Conservation (phyloP, 495 filamentous ascomycete species). For the Pseudomonodictys pantanalensis region DNA sequence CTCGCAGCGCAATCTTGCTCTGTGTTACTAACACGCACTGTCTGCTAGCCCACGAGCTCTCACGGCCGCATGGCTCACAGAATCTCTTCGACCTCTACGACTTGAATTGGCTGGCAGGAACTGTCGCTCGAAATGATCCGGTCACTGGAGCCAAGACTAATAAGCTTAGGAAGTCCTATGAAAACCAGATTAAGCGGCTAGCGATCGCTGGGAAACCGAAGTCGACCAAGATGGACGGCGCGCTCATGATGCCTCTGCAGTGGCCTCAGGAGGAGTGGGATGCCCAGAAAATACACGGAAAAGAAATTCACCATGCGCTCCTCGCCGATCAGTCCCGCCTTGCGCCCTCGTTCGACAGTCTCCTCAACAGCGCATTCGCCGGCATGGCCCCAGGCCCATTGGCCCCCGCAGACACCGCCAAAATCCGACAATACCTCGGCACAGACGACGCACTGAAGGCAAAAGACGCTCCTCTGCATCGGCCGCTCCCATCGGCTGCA, state of each 20-base stretch:
- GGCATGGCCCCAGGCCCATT: conserved; percentile 56
- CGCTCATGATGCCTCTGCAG: conserved; percentile 27
- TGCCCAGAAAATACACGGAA: conserved; percentile 60
- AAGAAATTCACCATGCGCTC: conserved; percentile 48
- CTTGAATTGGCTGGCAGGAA: conserved; percentile 58
- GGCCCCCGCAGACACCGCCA: conserved; percentile 31
- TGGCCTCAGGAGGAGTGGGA: conserved; percentile 69
- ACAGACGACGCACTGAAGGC: conserved; percentile 34
- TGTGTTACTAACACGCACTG: conserved; percentile 33
- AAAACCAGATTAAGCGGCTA: conserved; percentile 63
- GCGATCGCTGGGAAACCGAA: conserved; percentile 64
- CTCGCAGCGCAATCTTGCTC: conserved; percentile 22
- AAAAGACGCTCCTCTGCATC: conserved; percentile 46
- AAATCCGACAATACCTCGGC: conserved; percentile 15
- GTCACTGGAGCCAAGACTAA: conserved; percentile 69
- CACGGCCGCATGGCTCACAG: conserved; percentile 55
- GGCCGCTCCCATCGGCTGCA: background rate
- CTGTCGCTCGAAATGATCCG: conserved; percentile 63
- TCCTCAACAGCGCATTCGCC: conserved; percentile 43
- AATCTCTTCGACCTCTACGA: conserved; percentile 65
- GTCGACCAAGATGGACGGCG: conserved; percentile 46
- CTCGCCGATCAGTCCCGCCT: conserved; percentile 38
- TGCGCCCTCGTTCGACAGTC: conserved; percentile 47
- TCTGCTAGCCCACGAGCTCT: conserved; percentile 43
- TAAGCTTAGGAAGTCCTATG: conserved; percentile 70